Conservation (phyloP, 23 red algal species). For the Porphyridium purpureum region DNA sequence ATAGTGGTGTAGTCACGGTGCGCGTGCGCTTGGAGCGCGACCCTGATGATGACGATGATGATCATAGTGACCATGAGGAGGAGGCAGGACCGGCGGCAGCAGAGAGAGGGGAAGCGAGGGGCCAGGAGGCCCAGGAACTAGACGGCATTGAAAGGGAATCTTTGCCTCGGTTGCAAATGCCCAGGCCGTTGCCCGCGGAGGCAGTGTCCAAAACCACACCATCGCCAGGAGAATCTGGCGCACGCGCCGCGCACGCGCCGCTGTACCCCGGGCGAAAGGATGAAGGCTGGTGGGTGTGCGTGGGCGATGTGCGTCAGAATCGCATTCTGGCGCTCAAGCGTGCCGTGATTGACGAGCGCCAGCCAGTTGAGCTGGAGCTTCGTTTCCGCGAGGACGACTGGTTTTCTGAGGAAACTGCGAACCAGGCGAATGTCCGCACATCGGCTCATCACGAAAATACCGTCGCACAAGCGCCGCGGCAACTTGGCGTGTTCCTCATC, state of each 20-base stretch:
- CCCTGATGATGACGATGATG: slow-evolving; percentile 36
- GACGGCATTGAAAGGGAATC: too few species aligned
- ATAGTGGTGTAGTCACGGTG: slow-evolving; percentile 1
- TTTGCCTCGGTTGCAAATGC: too few species aligned
- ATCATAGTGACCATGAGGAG: background rate
- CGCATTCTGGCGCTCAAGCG: slow-evolving; percentile 39
- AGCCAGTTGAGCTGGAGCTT: background rate
- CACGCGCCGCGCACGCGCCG: slow-evolving; percentile 21
- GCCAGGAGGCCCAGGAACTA: too few species aligned
- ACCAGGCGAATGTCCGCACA: background rate
- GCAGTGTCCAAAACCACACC: too few species aligned
- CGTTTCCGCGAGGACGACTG: too few species aligned
- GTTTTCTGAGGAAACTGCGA: too few species aligned
- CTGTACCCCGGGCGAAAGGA: slow-evolving; percentile 35
- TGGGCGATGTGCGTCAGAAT: slow-evolving; percentile 34
- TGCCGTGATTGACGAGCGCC: background rate
- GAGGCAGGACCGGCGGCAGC: background rate
- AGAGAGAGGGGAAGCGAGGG: too few species aligned
- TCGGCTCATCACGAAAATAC: too few species aligned
- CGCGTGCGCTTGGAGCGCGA: slow-evolving; percentile 9
- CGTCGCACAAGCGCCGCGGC: too few species aligned
- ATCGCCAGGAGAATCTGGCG: too few species aligned
- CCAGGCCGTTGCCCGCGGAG: too few species aligned
- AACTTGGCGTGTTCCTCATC: background rate
- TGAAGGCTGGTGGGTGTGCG: slow-evolving; percentile 84